Evolutionary conservation across 305 asterid genomes (phyloP), one percentile per base, ranked within the genome.

Genomic region (Solanum hybrid): DNA sequence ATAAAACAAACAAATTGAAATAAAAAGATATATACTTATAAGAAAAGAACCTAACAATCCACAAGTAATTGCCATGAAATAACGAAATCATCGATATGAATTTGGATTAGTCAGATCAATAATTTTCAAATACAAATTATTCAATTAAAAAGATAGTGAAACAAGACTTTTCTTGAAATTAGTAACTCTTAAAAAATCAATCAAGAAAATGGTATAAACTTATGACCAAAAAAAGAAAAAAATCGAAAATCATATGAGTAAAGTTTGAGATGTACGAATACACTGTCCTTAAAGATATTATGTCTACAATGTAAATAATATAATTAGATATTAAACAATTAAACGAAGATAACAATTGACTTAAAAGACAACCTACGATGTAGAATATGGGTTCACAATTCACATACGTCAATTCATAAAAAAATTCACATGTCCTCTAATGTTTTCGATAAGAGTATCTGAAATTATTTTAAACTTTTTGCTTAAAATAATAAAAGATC

Each of bases 181-280:
- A 20, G 10, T 60, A 60, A 20, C 71, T 60, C 24, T 17, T 60
- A 60, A 60, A 17, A 20, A 7, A 60, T 7, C 71, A 60, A 60
- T 60, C 71, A 7, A 20, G 5, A 20, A 60, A 60, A 60, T 60
- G 71, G 12, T 60, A 20, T 7, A 3, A 56, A 56, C 26, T 56
- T 56, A 56, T 7, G 11, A 56, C 10, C 4, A 7, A 56, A 38
- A 1, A 38, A 38, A 38, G 0, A 56, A 51, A 6, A 56, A 56
- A 16, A 0, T 0, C 1, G 0, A 17, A 56, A 56, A 56, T 17
- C 1, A 0, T 3, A 56, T 0, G 4, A 56, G n/a, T 56, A 6
- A 17, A 56, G 10, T 51, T 0, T 16, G 66, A 51, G 4, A 51
- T 51, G 4, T 51, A 51, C 0, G 66, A 51, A 51, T 51, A 16